A percentile compares a stretch with the other conserved stretches of the same genome.
phyloP scores from a whole-genome alignment of 768 basidiomycete genomes.

The Boletus sp. region DNA sequence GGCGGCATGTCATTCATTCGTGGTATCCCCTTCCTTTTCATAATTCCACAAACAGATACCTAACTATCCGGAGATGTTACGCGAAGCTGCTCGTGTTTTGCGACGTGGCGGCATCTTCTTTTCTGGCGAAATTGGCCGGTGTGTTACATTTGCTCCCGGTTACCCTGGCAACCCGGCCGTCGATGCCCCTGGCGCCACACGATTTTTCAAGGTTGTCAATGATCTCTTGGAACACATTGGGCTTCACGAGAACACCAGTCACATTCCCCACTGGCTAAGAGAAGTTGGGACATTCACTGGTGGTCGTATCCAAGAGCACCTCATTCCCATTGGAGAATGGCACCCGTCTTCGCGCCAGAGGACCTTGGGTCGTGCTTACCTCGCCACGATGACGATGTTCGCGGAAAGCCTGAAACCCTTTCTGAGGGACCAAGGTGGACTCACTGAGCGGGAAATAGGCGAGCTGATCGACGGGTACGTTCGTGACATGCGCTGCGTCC shows the following conservation, averaged over 20 bases:
- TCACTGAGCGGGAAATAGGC: conserved; percentile 35
- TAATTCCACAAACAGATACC: conserved; percentile 41
- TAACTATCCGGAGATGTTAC: conserved; percentile 50
- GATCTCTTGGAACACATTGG: conserved; percentile 36
- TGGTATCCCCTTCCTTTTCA: conserved; percentile 9
- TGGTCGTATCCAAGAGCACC: conserved; percentile 32
- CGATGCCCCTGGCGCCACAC: conserved; percentile 25
- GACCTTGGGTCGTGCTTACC: conserved; percentile 42
- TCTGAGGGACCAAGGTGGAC: conserved; percentile 39
- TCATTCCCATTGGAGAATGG: conserved; percentile 62
- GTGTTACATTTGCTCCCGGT: conserved; percentile 38
- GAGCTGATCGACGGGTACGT: conserved; percentile 40
- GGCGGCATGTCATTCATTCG: conserved; percentile 45
- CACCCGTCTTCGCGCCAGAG: conserved; percentile 32
- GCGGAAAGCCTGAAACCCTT: conserved; percentile 49
- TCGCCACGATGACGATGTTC: conserved; percentile 39
- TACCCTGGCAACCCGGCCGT: conserved; percentile 23
- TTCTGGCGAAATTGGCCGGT: conserved; percentile 57
- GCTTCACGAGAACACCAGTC: conserved; percentile 36
- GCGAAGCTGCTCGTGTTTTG: conserved; percentile 61
- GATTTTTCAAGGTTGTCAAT: conserved; percentile 41
- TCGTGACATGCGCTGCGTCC: conserved; percentile 43
- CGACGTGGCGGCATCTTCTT: conserved; percentile 70
- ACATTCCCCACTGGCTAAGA: conserved; percentile 38
- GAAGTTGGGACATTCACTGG: conserved; percentile 40